A percentile compares a stretch with the other conserved stretches of the same genome.
Conservation (phyloP, 1,284 basidiomycete genomes). For the Kalmanozyma brasiliensis region DNA sequence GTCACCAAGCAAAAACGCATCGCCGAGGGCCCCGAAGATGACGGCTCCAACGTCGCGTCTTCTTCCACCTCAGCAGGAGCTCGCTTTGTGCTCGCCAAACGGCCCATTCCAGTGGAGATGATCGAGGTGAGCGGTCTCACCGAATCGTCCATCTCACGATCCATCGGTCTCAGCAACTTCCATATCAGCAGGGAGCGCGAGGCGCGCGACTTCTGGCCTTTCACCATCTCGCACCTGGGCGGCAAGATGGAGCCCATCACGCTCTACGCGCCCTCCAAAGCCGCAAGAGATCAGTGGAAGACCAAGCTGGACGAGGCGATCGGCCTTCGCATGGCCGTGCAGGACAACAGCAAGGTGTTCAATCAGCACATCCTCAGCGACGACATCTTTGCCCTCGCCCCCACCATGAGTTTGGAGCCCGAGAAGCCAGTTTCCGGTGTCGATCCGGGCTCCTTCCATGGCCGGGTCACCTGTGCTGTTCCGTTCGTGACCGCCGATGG, state of each 20-base stretch:
- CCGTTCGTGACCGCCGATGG: slow-evolving; percentile 80
- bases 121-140: slow-evolving; percentile 59
- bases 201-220: slow-evolving; percentile 61
- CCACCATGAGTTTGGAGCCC: slow-evolving; percentile 40
- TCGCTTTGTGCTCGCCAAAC: slow-evolving; percentile 55
- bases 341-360: slow-evolving; percentile 86
- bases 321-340: slow-evolving; percentile 82
- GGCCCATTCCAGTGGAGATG: slow-evolving; percentile 64
- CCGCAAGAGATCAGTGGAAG: slow-evolving; percentile 85
- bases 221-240: slow-evolving; percentile 59
- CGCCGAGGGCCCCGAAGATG: slow-evolving; percentile 34
- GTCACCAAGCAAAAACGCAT: slow-evolving; percentile 58
- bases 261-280: slow-evolving; percentile 82
- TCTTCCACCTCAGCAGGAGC: slow-evolving; percentile 25
- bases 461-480: slow-evolving; percentile 90
- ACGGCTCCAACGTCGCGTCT: slow-evolving; percentile 20
- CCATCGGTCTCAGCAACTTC: slow-evolving; percentile 59
- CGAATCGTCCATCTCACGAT: slow-evolving; percentile 56
- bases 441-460: slow-evolving; percentile 83
- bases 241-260: slow-evolving; percentile 69
- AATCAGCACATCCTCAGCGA: slow-evolving; percentile 64
- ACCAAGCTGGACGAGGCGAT: slow-evolving; percentile 87
- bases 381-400: slow-evolving; percentile 64
- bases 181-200: slow-evolving; percentile 56
- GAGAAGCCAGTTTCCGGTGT: slow-evolving; percentile 68